These are phyloP conservation scores for Tolypocladium pustulatum DNA, from an alignment of 2,329 filamentous ascomycete species.

Conservation along the genomic window DNA sequence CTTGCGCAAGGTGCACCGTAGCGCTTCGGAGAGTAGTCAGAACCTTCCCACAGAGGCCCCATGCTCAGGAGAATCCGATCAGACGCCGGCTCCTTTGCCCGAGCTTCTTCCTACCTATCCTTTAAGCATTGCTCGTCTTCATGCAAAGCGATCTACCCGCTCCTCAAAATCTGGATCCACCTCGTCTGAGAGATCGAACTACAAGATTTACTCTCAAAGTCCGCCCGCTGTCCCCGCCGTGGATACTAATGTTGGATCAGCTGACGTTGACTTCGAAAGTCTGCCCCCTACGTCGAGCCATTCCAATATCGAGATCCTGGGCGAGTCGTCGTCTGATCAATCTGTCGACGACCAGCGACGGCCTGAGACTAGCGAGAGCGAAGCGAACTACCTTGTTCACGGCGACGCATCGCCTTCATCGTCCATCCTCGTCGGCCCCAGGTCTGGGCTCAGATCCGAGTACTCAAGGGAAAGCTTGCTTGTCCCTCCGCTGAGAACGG, in stretches of 20 bases:
- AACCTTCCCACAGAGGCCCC: background rate
- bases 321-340: slow-evolving; percentile 33
- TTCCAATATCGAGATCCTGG: slow-evolving; percentile 42
- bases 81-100: background rate
- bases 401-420: slow-evolving; percentile 31
- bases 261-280: slow-evolving; percentile 24
- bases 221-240: slow-evolving; percentile 15
- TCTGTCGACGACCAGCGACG: slow-evolving; percentile 24
- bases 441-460: slow-evolving; percentile 22
- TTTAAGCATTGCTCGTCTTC: slow-evolving; percentile 1
- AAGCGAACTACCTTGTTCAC: slow-evolving; percentile 45
- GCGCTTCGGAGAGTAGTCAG: slow-evolving; percentile 1
- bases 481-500: slow-evolving; percentile 43
- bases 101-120: background rate
- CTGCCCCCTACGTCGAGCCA: slow-evolving; percentile 30
- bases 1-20: slow-evolving; percentile 36
- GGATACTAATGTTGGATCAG: background rate
- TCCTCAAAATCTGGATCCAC: slow-evolving; percentile 29
- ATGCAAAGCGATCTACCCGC: slow-evolving; percentile 13
- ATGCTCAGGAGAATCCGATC: background rate
- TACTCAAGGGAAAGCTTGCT: slow-evolving; percentile 53
- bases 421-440: slow-evolving; percentile 25
- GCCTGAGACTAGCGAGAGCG: slow-evolving; percentile 26
- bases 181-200: slow-evolving; percentile 40
- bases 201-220: slow-evolving; percentile 41